Evolutionary conservation across 2,329 filamentous ascomycete species (phyloP).

Genomic region (Aspergillus felis): DNA sequence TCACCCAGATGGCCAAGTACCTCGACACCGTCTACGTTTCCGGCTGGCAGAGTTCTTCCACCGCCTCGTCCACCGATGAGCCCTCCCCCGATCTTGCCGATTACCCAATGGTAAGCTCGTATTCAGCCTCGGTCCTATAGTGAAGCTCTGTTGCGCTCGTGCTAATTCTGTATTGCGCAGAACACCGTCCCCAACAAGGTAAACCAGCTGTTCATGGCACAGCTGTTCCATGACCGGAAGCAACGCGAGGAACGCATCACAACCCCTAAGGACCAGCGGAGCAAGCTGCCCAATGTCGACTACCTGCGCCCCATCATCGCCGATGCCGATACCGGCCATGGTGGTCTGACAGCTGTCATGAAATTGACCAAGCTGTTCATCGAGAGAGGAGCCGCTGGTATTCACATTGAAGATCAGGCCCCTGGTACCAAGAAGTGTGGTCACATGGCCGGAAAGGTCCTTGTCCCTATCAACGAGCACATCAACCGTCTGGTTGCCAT

Average conservation of each 20-base stretch:
- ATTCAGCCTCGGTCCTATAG: not conserved
- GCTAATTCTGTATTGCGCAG: slow-evolving; percentile 42
- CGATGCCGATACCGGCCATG: slow-evolving; percentile 95
- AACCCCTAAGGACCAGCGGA: slow-evolving; percentile 67
- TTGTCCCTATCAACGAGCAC: slow-evolving; percentile 95
- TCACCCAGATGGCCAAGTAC: slow-evolving; percentile 99
- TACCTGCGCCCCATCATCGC: slow-evolving; percentile 95
- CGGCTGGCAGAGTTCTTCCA: slow-evolving; percentile 97
- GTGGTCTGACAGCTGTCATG: slow-evolving; percentile 97
- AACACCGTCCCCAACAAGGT: slow-evolving; percentile 99
- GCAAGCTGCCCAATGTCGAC: slow-evolving; percentile 74
- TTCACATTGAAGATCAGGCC: slow-evolving; percentile 98
- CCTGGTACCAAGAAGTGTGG: slow-evolving; percentile 99
- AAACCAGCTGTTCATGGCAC: slow-evolving; percentile 93
- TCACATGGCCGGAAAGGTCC: slow-evolving; percentile 97
- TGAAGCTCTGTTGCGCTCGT: not conserved
- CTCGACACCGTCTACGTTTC: slow-evolving; percentile 98
- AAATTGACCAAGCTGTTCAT: slow-evolving; percentile 98
- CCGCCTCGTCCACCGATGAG: slow-evolving; percentile 90
- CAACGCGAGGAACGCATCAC: slow-evolving; percentile 91
- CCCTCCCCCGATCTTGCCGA: slow-evolving; percentile 96
- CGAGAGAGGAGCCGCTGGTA: slow-evolving; percentile 93
- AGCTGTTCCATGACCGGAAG: slow-evolving; percentile 99
- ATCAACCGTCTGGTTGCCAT: slow-evolving; percentile 97
- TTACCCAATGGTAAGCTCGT: slow-evolving; percentile 73